These are phyloP conservation scores for Tetrapisispora pingtungensis DNA, from an alignment of 805 yeast species.

Conservation along the genomic window DNA sequence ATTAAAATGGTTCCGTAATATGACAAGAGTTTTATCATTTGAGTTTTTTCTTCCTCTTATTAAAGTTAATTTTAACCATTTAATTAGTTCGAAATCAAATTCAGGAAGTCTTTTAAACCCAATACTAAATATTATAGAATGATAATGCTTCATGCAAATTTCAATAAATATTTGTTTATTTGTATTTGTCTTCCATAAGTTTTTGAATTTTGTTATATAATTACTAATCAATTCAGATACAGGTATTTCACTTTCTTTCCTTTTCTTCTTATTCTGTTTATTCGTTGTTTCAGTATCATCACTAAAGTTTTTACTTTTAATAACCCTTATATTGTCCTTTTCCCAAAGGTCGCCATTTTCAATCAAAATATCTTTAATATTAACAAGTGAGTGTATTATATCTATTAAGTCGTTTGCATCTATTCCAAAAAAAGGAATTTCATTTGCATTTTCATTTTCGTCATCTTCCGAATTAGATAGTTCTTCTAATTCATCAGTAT, in stretches of 20 bases:
- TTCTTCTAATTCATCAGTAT: conserved; percentile 21
- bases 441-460: conserved; percentile 6
- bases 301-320: conserved; percentile 18
- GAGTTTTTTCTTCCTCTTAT: background rate
- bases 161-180: conserved; percentile 10
- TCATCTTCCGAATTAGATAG: conserved; percentile 10
- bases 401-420: conserved; percentile 2
- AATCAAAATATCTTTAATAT: conserved; percentile 3
- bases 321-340: conserved; percentile 9
- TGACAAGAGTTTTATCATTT: conserved; percentile 2
- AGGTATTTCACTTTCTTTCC: background rate
- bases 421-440: conserved; percentile 1
- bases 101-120: conserved; percentile 10
- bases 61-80: conserved; percentile 9
- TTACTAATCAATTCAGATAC: conserved; percentile 10
- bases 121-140: conserved; percentile 10
- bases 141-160: conserved; percentile 7
- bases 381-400: conserved; percentile 4
- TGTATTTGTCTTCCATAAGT: conserved; percentile 11
- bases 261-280: conserved; percentile 40
- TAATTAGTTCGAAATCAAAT: conserved; percentile 13
- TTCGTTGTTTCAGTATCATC: conserved; percentile 50
- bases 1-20: conserved; percentile 1
- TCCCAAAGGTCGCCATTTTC: conserved; percentile 16
- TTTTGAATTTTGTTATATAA: conserved; percentile 9